phyloP scores from a whole-genome alignment of 768 basidiomycete species.

The Rossbeevera mucosa region DNA sequence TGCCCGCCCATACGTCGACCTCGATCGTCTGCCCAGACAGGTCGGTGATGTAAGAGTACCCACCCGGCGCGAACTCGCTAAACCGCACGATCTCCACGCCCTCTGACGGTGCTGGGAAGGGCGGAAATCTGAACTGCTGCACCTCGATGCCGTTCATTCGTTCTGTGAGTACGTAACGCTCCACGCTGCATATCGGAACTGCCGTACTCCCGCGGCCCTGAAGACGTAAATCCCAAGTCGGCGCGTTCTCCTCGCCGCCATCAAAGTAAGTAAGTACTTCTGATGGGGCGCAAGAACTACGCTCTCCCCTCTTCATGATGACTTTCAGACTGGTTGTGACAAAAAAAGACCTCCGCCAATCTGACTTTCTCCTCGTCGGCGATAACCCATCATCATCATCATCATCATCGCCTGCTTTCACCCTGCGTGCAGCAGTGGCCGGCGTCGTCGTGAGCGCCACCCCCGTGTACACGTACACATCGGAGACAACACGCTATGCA shows the following conservation, averaged over 20 bases:
- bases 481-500: background rate
- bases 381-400: too few relatives aligned
- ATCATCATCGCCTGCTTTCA: too few relatives aligned
- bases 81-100: conserved; percentile 44
- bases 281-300: background rate
- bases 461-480: conserved; percentile 11
- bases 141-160: background rate
- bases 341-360: conserved; percentile 22
- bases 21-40: conserved; percentile 18
- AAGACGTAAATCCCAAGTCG: background rate
- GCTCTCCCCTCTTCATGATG: conserved; percentile 10
- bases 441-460: background rate
- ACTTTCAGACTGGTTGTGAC: conserved; percentile 19
- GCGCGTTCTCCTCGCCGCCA: background rate
- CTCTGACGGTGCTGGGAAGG: conserved; percentile 41
- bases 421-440: too few relatives aligned
- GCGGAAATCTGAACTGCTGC: conserved; percentile 34
- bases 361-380: conserved; percentile 18
- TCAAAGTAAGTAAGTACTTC: too few relatives aligned
- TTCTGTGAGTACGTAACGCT: background rate
- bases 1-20: conserved; percentile 21
- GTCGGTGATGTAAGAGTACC: conserved; percentile 12
- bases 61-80: conserved; percentile 32
- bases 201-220: background rate
- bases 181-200: background rate